A percentile compares a stretch with the other conserved stretches of the same genome.
Conservation (phyloP, 108 stramenopile genomes). For the Mediolabrus comicus region DNA sequence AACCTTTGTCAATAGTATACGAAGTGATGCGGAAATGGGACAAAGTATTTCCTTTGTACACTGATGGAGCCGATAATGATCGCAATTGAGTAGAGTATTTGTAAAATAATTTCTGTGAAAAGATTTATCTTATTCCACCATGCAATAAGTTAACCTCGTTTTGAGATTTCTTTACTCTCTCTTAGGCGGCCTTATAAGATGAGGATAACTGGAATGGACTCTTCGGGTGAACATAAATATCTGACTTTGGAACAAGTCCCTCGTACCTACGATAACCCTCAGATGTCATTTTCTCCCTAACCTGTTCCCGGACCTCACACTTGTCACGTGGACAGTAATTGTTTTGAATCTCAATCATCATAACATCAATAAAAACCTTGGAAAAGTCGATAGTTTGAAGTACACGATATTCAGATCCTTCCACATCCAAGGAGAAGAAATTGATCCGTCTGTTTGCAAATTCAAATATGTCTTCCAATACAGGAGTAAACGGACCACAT, state of each 20-base stretch:
- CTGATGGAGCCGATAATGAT: no score
- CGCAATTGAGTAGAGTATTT: no score
- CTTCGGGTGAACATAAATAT: conserved; percentile 39
- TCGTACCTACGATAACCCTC: conserved; percentile 29
- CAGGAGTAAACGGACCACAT: conserved; percentile 51
- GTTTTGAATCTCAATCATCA: conserved; percentile 62
- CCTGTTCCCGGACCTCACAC: conserved; percentile 11
- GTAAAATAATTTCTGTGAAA: no score
- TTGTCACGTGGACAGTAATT: conserved; percentile 30
- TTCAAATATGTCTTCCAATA: conserved; percentile 47
- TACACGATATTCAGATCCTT: conserved; percentile 58
- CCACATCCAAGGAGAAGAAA: conserved; percentile 72
- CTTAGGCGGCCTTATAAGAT: no score
- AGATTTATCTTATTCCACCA: no score
- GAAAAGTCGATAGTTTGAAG: conserved; percentile 60
- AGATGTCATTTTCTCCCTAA: conserved; percentile 14
- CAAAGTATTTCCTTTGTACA: no score
- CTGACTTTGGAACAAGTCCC: conserved; percentile 12
- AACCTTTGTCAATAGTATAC: no score
- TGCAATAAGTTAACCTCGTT: no score
- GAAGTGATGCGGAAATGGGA: no score
- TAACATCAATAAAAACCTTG: conserved; percentile 43
- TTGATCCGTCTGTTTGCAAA: conserved; percentile 11
- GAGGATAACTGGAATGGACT: no score
- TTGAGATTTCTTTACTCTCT: no score